Base-by-base conservation (phyloP, 352 stramenopile genomes). In the Globisporangium spinosum region DNA sequence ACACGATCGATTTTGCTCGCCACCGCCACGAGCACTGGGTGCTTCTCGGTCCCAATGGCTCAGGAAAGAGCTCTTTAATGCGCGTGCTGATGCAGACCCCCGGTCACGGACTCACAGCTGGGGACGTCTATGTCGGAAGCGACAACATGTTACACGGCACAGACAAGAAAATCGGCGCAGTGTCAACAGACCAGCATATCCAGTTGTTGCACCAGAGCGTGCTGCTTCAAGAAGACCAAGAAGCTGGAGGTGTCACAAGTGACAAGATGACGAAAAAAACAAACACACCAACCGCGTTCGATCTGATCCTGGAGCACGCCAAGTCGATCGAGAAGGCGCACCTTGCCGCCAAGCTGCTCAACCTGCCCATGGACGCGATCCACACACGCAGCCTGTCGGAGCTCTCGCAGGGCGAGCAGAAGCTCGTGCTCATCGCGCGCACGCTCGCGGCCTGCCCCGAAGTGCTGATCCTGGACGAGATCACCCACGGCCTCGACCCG, bases 371-470 rank as follows among this genome's bases (percentile, higher is more conserved):
- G 7, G 58, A 64, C 25, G 59, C 75, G 17, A 68, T 89, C 20
- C 62, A 76, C 23, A 67, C 70, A 1, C 78, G 80, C 54, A 66
- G 65, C 23, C 90, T 98, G 35, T 68, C 74, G 12, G 69, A 87
- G 5, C 76, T 98, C 8, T 97, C 90, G 17, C 91, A 98, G 68
- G 94, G 94, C 29, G 80, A 98, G 68, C 94, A 98, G 80, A 97
- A 97, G 68, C 72, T 98, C 0, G 79, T 96, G 12, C 75, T 98
- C 34, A 89, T 98, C 64, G 91, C 88, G 35, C 82, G 80, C 2
- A 84, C 92, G 1, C 65, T 98, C 51, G 89, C 88, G 0, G 68
- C 77, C 29, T 72, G 82, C 13, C 91, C 94, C 2, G 68, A 80
- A 34, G 71, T 98, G 13, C 72, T 98, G 15, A 83, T 98, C 51